Evolutionary conservation across 2,329 filamentous ascomycete species (phyloP).

Genomic region (Aurifilum marmelostoma): DNA sequence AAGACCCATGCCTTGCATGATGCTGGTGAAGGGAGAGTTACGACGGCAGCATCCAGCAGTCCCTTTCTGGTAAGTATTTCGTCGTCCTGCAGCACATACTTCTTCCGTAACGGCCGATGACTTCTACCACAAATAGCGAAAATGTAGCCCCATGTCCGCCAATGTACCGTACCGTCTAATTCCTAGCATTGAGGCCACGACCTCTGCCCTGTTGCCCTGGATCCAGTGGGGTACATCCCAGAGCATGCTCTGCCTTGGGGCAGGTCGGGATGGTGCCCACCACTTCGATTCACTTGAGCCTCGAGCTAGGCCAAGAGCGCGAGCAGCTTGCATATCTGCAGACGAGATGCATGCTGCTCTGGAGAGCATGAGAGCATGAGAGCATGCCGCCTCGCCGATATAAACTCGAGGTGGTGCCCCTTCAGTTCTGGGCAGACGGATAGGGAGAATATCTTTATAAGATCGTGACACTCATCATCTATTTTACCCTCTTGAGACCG

Average conservation of each 20-base stretch:
- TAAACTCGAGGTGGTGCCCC: conserved; percentile 27
- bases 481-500: background rate
- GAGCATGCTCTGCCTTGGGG: background rate
- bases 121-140: background rate
- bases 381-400: conserved; percentile 16
- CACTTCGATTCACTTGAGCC: background rate
- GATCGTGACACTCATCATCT: background rate
- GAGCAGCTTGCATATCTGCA: conserved; percentile 1
- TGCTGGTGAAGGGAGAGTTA: background rate
- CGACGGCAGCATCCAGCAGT: background rate
- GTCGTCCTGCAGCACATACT: background rate
- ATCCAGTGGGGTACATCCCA: background rate
- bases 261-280: background rate
- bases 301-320: conserved; percentile 7
- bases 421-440: background rate
- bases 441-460: background rate
- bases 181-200: conserved; percentile 4
- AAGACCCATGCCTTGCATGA: conserved; percentile 6
- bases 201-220: background rate
- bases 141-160: background rate
- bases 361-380: background rate
- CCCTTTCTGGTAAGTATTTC: conserved; percentile 1
- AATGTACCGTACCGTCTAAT: background rate
- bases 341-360: background rate
- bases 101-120: background rate